Evolutionary conservation across 352 stramenopile genomes (phyloP).

Genomic region (Phytophthora constricta): DNA sequence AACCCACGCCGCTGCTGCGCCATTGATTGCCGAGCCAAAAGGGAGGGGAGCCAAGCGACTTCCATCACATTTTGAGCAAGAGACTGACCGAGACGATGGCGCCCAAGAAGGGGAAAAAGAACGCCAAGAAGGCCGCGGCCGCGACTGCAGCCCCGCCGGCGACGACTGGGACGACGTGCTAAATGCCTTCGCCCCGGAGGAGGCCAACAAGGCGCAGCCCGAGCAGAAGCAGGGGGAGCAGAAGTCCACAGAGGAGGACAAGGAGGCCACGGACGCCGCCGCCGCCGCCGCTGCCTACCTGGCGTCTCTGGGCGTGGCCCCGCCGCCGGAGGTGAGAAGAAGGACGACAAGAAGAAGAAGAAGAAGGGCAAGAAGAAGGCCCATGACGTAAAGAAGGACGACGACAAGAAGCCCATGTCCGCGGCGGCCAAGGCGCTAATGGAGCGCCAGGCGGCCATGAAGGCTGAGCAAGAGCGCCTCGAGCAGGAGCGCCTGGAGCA

Average conservation of each 20-base stretch:
- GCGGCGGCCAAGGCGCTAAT: slow-evolving; percentile 72
- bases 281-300: slow-evolving; percentile 78
- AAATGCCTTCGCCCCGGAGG: slow-evolving; percentile 65
- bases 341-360: slow-evolving; percentile 88
- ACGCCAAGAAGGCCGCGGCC: slow-evolving; percentile 55
- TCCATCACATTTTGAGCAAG: slow-evolving; percentile 10
- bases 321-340: slow-evolving; percentile 58
- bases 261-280: slow-evolving; percentile 52
- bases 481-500: slow-evolving; percentile 65
- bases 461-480: slow-evolving; percentile 77
- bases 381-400: slow-evolving; percentile 59
- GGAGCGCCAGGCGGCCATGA: slow-evolving; percentile 77
- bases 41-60: not conserved
- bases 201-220: slow-evolving; percentile 16
- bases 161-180: slow-evolving; percentile 80
- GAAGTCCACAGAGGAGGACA: slow-evolving; percentile 17
- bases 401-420: slow-evolving; percentile 78
- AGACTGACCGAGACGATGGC: slow-evolving; percentile 47
- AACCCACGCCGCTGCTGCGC: slow-evolving; percentile 5
- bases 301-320: slow-evolving; percentile 76
- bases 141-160: slow-evolving; percentile 36
- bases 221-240: slow-evolving; percentile 21
- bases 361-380: slow-evolving; percentile 87
- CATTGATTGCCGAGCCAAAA: slow-evolving; percentile 36
- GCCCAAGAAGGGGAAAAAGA: slow-evolving; percentile 86